A percentile compares a stretch with the other conserved stretches of the same genome.
Conservation (phyloP, 805 yeast species). For the Saccharomyces mikatae region DNA sequence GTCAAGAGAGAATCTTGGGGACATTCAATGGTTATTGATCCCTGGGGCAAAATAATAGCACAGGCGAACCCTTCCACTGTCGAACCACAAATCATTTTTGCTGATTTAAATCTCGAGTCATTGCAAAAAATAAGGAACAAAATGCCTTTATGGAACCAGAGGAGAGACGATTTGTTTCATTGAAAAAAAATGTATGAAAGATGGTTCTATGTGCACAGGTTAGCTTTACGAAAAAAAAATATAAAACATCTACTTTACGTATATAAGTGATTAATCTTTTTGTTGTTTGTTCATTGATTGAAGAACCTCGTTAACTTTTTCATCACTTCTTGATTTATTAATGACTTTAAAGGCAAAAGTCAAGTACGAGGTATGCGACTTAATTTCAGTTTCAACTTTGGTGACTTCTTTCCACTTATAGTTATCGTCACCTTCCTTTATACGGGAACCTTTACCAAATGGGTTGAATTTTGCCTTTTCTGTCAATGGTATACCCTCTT, state of each 20-base stretch:
- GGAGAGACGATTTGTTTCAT: slow-evolving; percentile 37
- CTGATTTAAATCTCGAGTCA: slow-evolving; percentile 53
- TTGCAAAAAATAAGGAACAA: slow-evolving; percentile 47
- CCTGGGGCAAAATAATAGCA: slow-evolving; percentile 78
- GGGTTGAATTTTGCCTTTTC: slow-evolving; percentile 67
- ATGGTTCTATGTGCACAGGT: neutral
- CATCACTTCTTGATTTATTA: slow-evolving; percentile 16
- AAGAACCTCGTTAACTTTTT: slow-evolving; percentile 4
- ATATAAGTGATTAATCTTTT: neutral
- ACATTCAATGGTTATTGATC: slow-evolving; percentile 78
- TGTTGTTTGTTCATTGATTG: neutral
- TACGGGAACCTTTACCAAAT: slow-evolving; percentile 81
- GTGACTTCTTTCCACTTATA: slow-evolving; percentile 83
- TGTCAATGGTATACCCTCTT: slow-evolving; percentile 26
- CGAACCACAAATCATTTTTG: slow-evolving; percentile 43
- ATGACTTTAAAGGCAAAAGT: slow-evolving; percentile 67
- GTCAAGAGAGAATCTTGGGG: slow-evolving; percentile 68
- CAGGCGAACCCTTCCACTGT: slow-evolving; percentile 40
- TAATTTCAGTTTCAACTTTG: slow-evolving; percentile 73
- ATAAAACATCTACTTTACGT: neutral
- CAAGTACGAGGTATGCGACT: slow-evolving; percentile 88
- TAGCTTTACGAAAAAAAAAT: neutral
- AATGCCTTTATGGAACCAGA: slow-evolving; percentile 74
- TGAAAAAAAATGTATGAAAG: neutral
- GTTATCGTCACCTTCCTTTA: slow-evolving; percentile 77